Evolutionary conservation across 305 asterid genomes (phyloP).

Genomic region (Andrographis paniculata): DNA sequence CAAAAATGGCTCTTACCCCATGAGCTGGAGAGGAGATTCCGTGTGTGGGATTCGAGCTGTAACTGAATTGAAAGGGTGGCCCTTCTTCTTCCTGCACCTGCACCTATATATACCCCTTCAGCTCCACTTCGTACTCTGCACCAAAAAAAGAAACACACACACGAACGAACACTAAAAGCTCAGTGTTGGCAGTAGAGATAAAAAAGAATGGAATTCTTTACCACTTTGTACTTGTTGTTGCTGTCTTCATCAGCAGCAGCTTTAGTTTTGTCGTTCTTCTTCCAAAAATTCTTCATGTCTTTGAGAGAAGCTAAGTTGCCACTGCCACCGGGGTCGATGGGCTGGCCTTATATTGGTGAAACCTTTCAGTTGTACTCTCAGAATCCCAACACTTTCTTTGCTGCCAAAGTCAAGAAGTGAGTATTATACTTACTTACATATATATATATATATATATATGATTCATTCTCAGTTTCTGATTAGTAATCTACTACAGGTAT

Average conservation of each 20-base stretch:
- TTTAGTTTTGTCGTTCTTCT: conserved; percentile 19
- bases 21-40: conserved; percentile 74
- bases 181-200: neutral
- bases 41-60: conserved; percentile 73
- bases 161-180: neutral
- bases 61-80: conserved; percentile 20
- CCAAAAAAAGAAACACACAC: neutral
- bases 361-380: conserved; percentile 81
- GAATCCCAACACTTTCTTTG: conserved; percentile 81
- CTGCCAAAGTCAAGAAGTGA: conserved; percentile 78
- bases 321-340: conserved; percentile 89
- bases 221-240: conserved; percentile 23
- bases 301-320: conserved; percentile 33
- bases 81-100: conserved; percentile 10
- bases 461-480: neutral
- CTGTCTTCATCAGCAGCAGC: conserved; percentile 22
- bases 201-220: conserved; percentile 35
- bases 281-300: conserved; percentile 25
- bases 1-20: conserved; percentile 6
- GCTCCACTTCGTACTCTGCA: conserved; percentile 14
- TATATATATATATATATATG: too few species aligned
- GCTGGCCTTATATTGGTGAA: conserved; percentile 90
- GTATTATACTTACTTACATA: too few species aligned
- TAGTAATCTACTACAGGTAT: conserved; percentile 31
- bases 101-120: conserved; percentile 40